A percentile compares a stretch with the other conserved stretches of the same genome.
Conservation (phyloP, 345 rosid species). For the Eucalyptus sp. region DNA sequence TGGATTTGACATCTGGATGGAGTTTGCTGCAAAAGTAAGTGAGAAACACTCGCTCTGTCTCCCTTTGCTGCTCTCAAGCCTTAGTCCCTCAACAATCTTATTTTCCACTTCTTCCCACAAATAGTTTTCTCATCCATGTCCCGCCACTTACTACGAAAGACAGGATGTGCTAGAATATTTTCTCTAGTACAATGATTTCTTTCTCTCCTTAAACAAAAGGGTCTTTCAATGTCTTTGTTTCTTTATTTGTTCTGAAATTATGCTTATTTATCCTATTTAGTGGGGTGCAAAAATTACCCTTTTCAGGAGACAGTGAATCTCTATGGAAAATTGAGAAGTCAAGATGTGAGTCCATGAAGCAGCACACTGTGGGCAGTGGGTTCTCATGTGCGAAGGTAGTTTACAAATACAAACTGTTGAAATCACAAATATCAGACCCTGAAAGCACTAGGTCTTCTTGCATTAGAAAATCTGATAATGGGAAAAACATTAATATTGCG, state of each 20-base stretch:
- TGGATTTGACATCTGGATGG: constrained; percentile 72
- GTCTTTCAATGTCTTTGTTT: background rate
- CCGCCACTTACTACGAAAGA: background rate
- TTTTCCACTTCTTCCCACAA: background rate
- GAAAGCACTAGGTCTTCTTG: background rate
- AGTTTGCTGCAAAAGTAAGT: constrained; percentile 69
- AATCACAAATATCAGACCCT: background rate
- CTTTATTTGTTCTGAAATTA: background rate
- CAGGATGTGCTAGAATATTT: background rate
- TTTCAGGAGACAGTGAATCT: constrained; percentile 47
- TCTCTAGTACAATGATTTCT: background rate
- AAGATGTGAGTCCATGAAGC: constrained; percentile 56
- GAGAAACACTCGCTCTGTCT: background rate
- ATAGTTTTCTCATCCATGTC: background rate
- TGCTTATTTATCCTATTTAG: background rate
- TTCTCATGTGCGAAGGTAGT: constrained; percentile 74
- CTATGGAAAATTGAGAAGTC: constrained; percentile 58
- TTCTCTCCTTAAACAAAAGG: background rate
- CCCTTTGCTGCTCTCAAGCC: background rate
- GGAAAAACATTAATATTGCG: background rate
- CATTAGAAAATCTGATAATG: background rate
- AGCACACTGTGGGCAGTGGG: constrained; percentile 39
- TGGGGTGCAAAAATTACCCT: background rate
- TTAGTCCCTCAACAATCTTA: background rate
- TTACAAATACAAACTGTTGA: background rate